Percentiles rank a stretch among this genome's conserved stretches.
Evolutionary conservation across 2,329 filamentous ascomycete genomes (phyloP).

Genomic region (Epichloe brachyelytri): DNA sequence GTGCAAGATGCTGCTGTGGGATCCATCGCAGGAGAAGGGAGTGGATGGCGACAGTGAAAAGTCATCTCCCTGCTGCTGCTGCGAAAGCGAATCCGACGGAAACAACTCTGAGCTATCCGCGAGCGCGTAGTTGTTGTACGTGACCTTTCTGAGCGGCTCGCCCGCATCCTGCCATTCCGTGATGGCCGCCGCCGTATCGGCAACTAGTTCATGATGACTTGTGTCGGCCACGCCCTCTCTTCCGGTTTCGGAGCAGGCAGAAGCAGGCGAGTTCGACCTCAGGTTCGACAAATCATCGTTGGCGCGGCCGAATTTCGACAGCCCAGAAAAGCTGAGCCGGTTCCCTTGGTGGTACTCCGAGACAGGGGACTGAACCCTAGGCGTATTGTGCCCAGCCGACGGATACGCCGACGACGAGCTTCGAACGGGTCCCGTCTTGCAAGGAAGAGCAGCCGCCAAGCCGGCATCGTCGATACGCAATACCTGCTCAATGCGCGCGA

Average conservation of each 20-base stretch:
- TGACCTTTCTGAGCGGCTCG: constrained; percentile 7
- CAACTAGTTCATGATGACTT: constrained; percentile 10
- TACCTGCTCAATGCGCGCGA: constrained; percentile 9
- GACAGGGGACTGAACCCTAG: constrained; percentile 16
- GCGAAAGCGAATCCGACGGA: constrained; percentile 11
- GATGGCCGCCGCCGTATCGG: constrained; percentile 14
- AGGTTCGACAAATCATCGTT: constrained; percentile 19
- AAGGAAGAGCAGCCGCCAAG: not conserved
- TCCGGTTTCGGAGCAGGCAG: constrained; percentile 7
- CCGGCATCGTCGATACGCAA: constrained; percentile 3
- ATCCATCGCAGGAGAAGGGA: not conserved
- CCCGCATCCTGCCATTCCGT: constrained; percentile 15
- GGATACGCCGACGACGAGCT: constrained; percentile 21
- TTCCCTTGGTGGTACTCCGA: constrained; percentile 9
- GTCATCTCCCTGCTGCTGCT: constrained; percentile 8
- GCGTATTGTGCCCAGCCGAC: constrained; percentile 10
- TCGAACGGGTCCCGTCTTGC: constrained; percentile 7
- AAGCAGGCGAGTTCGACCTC: constrained; percentile 14
- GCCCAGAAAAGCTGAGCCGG: constrained; percentile 15
- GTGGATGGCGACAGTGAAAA: constrained; percentile 1
- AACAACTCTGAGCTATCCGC: constrained; percentile 15
- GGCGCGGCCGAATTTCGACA: constrained; percentile 17
- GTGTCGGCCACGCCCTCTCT: constrained; percentile 5
- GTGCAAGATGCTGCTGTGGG: not conserved
- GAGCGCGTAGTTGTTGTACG: constrained; percentile 16